Conservation (phyloP, 2,329 filamentous ascomycete genomes). For the Exophiala sideris region DNA sequence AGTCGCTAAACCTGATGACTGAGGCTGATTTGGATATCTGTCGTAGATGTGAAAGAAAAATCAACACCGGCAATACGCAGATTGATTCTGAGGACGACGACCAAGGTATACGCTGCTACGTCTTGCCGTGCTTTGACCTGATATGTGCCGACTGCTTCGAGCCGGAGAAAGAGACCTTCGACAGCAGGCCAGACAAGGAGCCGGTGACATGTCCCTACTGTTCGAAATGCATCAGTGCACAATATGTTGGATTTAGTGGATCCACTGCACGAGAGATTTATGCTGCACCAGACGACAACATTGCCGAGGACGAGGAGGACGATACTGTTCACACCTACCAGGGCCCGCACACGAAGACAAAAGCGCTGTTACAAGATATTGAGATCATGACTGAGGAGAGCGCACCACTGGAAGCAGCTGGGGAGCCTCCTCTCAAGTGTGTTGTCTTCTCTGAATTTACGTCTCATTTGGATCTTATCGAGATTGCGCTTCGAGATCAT, state of each 20-base stretch:
- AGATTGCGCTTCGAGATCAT: conserved; percentile 68
- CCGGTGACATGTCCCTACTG: conserved; percentile 66
- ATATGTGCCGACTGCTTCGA: conserved; percentile 73
- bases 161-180: conserved; percentile 55
- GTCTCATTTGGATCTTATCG: conserved; percentile 85
- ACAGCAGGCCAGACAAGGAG: conserved; percentile 42
- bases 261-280: conserved; percentile 49
- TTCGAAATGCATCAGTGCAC: conserved; percentile 58
- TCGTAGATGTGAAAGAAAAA: conserved; percentile 63
- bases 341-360: conserved; percentile 90
- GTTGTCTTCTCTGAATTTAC: conserved; percentile 98
- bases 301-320: conserved; percentile 41
- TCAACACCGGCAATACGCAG: conserved; percentile 52
- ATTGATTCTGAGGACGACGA: conserved; percentile 52
- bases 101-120: conserved; percentile 63
- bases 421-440: conserved; percentile 78
- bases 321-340: conserved; percentile 53
- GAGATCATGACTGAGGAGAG: conserved; percentile 62
- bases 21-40: conserved; percentile 77
- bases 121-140: conserved; percentile 85
- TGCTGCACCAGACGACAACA: conserved; percentile 55
- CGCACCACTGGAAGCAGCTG: conserved; percentile 47
- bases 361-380: conserved; percentile 73
- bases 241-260: conserved; percentile 66
- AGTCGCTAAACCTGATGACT: conserved; percentile 78